Conservation (phyloP, 164 flowering plant species). For the Dillenia suffruticosa region DNA sequence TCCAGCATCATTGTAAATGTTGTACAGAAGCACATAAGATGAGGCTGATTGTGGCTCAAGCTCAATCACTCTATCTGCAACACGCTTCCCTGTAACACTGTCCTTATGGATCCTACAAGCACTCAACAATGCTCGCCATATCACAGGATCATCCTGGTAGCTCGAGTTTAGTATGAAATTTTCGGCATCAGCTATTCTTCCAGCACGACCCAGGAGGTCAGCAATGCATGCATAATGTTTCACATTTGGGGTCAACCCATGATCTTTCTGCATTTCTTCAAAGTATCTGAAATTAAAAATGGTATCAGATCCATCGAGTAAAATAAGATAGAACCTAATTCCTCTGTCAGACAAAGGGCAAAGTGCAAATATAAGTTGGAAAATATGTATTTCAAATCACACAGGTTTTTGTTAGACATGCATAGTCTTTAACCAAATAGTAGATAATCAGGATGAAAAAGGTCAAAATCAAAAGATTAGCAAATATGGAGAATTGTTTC, state of each 20-base stretch:
- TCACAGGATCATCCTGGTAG: constrained; percentile 38
- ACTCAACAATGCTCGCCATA: constrained; percentile 60
- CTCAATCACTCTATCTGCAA: constrained; percentile 45
- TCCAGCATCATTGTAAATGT: constrained; percentile 44
- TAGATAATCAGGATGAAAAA: too few relatives aligned
- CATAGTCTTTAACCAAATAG: too few relatives aligned
- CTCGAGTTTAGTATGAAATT: constrained; percentile 34
- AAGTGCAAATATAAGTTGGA: too few relatives aligned
- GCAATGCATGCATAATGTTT: constrained; percentile 55
- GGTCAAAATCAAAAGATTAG: too few relatives aligned
- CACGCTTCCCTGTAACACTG: constrained; percentile 27
- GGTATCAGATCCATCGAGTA: not conserved
- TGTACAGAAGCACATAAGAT: constrained; percentile 56
- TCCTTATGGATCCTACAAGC: constrained; percentile 47
- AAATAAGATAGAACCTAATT: not conserved
- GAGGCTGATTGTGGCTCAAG: constrained; percentile 63
- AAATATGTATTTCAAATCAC: too few relatives aligned
- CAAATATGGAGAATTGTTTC: too few relatives aligned
- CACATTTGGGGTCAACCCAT: constrained; percentile 29
- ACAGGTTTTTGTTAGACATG: too few relatives aligned
- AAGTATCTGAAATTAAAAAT: constrained; percentile 24
- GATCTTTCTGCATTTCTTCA: constrained; percentile 39
- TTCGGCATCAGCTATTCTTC: constrained; percentile 57
- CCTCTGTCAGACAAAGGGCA: too few relatives aligned
- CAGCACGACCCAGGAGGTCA: constrained; percentile 62